phyloP scores from a whole-genome alignment of 345 rosid species.

The Syzygium aromaticum region DNA sequence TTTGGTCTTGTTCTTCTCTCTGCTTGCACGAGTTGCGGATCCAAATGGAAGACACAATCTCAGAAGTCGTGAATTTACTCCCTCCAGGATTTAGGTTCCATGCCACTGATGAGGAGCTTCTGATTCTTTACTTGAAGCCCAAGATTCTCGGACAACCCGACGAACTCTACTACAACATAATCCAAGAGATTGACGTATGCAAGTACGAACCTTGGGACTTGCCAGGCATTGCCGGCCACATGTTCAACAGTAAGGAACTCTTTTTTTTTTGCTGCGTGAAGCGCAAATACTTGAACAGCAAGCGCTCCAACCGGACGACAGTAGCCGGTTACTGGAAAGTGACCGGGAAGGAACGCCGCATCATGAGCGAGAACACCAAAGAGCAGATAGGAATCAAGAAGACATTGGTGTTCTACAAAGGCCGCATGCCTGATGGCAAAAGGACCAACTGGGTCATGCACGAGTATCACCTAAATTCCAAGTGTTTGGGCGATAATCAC shows the following conservation, averaged over 20 bases:
- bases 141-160: constrained; percentile 16
- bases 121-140: constrained; percentile 16
- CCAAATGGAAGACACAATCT: background rate
- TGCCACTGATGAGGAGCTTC: constrained; percentile 35
- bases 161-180: background rate
- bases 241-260: constrained; percentile 16
- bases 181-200: constrained; percentile 25
- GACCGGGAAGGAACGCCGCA: constrained; percentile 15
- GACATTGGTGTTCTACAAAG: constrained; percentile 25
- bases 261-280: constrained; percentile 23
- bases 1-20: background rate
- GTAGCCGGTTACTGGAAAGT: constrained; percentile 42
- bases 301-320: constrained; percentile 10
- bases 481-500: constrained; percentile 4
- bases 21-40: background rate
- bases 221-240: constrained; percentile 8
- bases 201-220: constrained; percentile 40
- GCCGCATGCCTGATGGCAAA: background rate
- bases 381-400: constrained; percentile 26
- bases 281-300: constrained; percentile 13
- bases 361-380: constrained; percentile 3
- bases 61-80: background rate
- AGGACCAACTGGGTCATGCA: constrained; percentile 35
- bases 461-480: constrained; percentile 14
- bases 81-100: constrained; percentile 29